These are phyloP conservation scores for Sporothrix pseudoabietina DNA, from an alignment of 2,329 filamentous ascomycete species.

Conservation along the genomic window DNA sequence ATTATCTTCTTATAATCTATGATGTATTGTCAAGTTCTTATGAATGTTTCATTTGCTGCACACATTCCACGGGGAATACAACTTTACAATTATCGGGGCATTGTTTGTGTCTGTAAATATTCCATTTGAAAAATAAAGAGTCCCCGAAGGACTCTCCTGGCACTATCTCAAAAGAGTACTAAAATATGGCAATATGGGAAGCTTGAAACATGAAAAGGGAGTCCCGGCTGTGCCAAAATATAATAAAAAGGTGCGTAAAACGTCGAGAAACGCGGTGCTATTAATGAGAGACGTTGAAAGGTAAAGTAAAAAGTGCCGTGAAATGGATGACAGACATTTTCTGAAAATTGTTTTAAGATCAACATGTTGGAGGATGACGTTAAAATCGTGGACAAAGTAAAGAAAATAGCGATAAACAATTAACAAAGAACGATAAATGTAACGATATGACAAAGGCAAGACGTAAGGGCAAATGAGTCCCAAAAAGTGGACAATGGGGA, in stretches of 20 bases:
- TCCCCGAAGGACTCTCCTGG: background rate
- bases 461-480: background rate
- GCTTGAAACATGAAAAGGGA: background rate
- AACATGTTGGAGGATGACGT: background rate
- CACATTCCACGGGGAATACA: too few species aligned
- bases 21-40: too few species aligned
- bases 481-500: background rate
- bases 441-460: background rate
- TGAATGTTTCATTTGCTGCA: too few species aligned
- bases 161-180: slow-evolving; percentile 1
- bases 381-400: background rate
- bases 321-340: slow-evolving; percentile 20
- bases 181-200: background rate
- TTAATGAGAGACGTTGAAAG: slow-evolving; percentile 22
- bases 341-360: background rate
- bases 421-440: background rate
- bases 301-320: background rate
- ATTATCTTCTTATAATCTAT: too few species aligned
- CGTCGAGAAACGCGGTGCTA: background rate
- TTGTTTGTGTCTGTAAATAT: slow-evolving; percentile 1
- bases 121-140: background rate
- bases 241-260: background rate
- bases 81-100: background rate
- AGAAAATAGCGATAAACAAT: background rate
- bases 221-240: background rate